These are phyloP conservation scores for Penicillium ochrochloron DNA, from an alignment of 495 filamentous ascomycete genomes.

Conservation along the genomic window DNA sequence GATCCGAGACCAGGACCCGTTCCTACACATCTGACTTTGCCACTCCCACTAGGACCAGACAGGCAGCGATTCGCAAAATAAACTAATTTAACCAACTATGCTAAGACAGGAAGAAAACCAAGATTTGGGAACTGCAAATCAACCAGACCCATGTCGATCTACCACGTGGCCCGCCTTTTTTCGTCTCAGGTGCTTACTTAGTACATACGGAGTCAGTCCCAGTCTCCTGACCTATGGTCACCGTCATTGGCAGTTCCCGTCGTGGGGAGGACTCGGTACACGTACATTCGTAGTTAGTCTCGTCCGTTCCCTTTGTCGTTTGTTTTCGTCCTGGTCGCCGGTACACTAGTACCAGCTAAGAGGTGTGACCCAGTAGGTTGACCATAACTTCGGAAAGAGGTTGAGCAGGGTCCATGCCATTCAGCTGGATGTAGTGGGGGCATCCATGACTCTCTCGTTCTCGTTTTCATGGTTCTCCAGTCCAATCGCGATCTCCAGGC, in stretches of 20 bases:
- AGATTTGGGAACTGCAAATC: not conserved
- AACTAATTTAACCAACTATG: not conserved
- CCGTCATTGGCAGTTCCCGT: too few relatives aligned
- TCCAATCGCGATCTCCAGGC: not conserved
- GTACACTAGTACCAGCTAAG: slow-evolving; percentile 3
- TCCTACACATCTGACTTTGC: not conserved
- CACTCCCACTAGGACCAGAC: not conserved
- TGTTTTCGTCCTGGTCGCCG: not conserved
- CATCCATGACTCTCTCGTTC: not conserved
- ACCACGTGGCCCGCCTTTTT: slow-evolving; percentile 29
- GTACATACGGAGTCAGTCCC: not conserved
- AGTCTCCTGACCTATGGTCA: too few relatives aligned
- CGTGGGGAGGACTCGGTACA: not conserved
- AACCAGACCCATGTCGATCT: slow-evolving; percentile 26
- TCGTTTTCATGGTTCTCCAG: not conserved
- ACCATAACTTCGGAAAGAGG: not conserved
- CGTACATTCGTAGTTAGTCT: not conserved
- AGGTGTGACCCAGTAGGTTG: slow-evolving; percentile 6
- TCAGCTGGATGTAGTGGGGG: not conserved
- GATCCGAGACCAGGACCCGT: not conserved
- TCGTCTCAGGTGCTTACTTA: not conserved
- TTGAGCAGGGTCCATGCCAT: not conserved
- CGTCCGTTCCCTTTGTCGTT: not conserved
- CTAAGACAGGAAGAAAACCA: not conserved
- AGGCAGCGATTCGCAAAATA: slow-evolving; percentile 8